phyloP scores from a whole-genome alignment of 257 asterid species.

The Plectranthus barbatus region DNA sequence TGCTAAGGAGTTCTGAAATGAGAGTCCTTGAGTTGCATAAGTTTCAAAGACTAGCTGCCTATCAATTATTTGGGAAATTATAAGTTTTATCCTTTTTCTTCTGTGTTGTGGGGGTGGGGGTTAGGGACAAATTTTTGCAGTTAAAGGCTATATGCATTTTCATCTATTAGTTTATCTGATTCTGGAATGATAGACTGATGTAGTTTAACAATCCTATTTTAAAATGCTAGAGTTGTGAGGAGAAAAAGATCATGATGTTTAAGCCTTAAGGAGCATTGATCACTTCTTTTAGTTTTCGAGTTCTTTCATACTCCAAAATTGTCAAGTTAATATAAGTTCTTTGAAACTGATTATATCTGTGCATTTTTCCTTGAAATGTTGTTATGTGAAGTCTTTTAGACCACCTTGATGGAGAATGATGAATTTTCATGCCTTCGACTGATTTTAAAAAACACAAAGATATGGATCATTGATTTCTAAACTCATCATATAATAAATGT shows the following conservation, averaged over 20 bases:
- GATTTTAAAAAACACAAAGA: background rate
- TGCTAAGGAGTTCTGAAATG: background rate
- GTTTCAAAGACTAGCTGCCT: background rate
- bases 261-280: background rate
- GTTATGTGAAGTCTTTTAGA: background rate
- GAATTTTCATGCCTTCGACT: background rate
- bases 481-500: background rate
- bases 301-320: background rate
- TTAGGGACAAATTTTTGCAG: too few species aligned
- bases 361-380: background rate
- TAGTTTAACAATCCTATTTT: background rate
- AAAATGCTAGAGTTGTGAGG: background rate
- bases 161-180: background rate
- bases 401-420: slow-evolving; percentile 4
- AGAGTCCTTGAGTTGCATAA: background rate
- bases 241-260: background rate
- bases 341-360: background rate
- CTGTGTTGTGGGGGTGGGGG: too few species aligned
- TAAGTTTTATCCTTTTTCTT: background rate
- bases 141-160: too few species aligned
- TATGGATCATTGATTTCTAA: background rate
- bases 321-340: background rate
- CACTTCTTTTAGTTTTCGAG: background rate
- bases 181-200: background rate
- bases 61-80: background rate